A percentile compares a stretch with the other conserved stretches of the same genome.
These are phyloP conservation scores for Monilinia vaccinii-corymbosi DNA, from an alignment of 2,329 filamentous ascomycete genomes.

Conservation along the genomic window DNA sequence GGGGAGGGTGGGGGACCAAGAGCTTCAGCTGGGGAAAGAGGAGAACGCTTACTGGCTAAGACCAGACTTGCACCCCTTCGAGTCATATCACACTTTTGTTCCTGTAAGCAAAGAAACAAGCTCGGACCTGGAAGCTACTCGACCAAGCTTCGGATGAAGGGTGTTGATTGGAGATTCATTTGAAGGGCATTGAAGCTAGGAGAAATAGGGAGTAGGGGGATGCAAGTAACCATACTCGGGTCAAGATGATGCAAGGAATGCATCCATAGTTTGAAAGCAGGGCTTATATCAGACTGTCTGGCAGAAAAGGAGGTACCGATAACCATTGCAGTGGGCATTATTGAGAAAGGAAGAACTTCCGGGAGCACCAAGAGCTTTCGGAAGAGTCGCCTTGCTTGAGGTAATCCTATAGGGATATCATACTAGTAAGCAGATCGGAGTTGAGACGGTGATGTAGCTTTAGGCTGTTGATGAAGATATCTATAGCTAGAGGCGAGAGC, in stretches of 20 bases:
- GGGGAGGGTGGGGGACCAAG: background rate
- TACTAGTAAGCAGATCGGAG: background rate
- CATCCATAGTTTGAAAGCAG: background rate
- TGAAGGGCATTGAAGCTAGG: background rate
- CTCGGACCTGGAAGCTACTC: background rate
- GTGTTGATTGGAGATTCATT: background rate
- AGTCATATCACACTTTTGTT: constrained; percentile 3
- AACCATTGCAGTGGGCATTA: background rate
- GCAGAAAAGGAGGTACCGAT: background rate
- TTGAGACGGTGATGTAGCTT: background rate
- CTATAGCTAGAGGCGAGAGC: too few relatives aligned
- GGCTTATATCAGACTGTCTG: background rate
- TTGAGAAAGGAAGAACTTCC: background rate
- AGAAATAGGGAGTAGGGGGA: background rate
- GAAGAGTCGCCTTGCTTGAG: background rate
- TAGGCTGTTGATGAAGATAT: background rate
- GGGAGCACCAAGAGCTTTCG: background rate
- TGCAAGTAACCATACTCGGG: constrained; percentile 1
- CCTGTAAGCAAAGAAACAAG: constrained; percentile 2
- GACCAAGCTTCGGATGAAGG: background rate
- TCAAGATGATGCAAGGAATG: constrained; percentile 6
- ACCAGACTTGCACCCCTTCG: background rate
- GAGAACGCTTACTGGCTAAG: constrained; percentile 1
- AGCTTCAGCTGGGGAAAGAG: constrained; percentile 1
- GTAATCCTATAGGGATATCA: background rate